phyloP scores from a whole-genome alignment of 2,329 filamentous ascomycete species.

The Aspergillus tubingensis region DNA sequence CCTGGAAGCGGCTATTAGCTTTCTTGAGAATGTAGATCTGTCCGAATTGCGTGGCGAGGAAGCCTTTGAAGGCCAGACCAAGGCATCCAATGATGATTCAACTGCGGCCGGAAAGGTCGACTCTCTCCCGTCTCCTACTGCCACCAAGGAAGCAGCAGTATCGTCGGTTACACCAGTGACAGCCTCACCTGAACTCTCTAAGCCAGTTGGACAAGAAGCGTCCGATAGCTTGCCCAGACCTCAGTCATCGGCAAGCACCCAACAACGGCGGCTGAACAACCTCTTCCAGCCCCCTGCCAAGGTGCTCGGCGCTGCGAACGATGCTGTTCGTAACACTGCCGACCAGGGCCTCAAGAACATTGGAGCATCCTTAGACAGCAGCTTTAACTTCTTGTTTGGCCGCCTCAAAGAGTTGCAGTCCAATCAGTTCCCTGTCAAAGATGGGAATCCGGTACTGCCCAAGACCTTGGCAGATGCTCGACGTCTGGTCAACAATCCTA shows the following conservation, averaged over 20 bases:
- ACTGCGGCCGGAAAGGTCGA: conserved; percentile 30
- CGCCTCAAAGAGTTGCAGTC: conserved; percentile 70
- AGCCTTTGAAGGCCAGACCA: conserved; percentile 66
- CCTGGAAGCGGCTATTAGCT: conserved; percentile 89
- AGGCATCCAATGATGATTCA: conserved; percentile 45
- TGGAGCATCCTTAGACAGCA: conserved; percentile 83
- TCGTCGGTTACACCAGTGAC: conserved; percentile 32
- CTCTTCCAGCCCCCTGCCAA: conserved; percentile 82
- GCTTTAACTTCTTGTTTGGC: conserved; percentile 90
- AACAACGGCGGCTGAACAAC: conserved; percentile 78
- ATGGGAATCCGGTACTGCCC: conserved; percentile 61
- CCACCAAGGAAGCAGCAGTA: conserved; percentile 25
- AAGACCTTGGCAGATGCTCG: conserved; percentile 92
- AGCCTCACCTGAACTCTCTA: conserved; percentile 33
- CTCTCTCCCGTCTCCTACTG: conserved; percentile 23
- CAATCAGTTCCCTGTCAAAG: conserved; percentile 51
- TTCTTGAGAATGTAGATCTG: conserved; percentile 91
- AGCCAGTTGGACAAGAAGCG: conserved; percentile 29
- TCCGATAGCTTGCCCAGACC: conserved; percentile 38
- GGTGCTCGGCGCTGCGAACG: conserved; percentile 77
- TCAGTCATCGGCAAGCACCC: conserved; percentile 44
- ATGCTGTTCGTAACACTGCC: conserved; percentile 81
- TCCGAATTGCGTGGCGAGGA: conserved; percentile 84
- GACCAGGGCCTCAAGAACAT: conserved; percentile 93
- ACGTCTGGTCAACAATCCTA: conserved; percentile 71